Percentiles rank a stretch among this genome's conserved stretches.
Conservation (phyloP, 2,329 filamentous ascomycete genomes). For the Hansfordia pulvinata region DNA sequence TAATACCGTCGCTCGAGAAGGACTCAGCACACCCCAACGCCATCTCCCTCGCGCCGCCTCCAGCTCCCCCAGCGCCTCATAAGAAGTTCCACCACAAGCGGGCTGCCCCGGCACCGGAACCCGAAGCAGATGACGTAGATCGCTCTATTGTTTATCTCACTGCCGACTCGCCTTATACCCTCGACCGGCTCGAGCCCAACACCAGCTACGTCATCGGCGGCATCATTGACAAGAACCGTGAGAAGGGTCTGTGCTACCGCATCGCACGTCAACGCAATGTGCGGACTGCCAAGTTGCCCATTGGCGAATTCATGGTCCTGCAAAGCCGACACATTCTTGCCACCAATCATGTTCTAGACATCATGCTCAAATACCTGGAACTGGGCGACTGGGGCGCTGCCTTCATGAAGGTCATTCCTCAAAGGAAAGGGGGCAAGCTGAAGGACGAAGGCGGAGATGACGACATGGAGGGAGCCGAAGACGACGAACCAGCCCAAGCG, state of each 20-base stretch:
- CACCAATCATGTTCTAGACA: constrained; percentile 93
- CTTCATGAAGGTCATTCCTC: constrained; percentile 79
- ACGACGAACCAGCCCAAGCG: constrained; percentile 3
- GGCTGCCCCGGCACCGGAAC: constrained; percentile 9
- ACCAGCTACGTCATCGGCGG: constrained; percentile 90
- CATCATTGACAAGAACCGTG: constrained; percentile 87
- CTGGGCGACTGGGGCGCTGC: constrained; percentile 82
- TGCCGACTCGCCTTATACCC: constrained; percentile 76
- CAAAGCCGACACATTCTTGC: constrained; percentile 72
- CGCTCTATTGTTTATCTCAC: constrained; percentile 68
- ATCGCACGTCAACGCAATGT: constrained; percentile 62
- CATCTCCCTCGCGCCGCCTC: constrained; percentile 10
- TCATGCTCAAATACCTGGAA: constrained; percentile 90
- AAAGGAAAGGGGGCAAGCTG: constrained; percentile 70
- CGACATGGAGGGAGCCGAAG: constrained; percentile 3
- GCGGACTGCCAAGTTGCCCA: constrained; percentile 81
- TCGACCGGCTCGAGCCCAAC: constrained; percentile 73
- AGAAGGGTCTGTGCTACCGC: constrained; percentile 89
- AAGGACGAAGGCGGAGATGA: constrained; percentile 23
- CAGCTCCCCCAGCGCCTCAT: constrained; percentile 17
- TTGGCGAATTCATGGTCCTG: constrained; percentile 93
- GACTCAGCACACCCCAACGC: constrained; percentile 15
- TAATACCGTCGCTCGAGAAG: constrained; percentile 43
- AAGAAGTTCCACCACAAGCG: constrained; percentile 15
- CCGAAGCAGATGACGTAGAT: constrained; percentile 18